Percentiles rank a stretch among this genome's conserved stretches.
Conservation (phyloP, 225 moss, liverwort and hornwort species). For the Neckera pumila region DNA sequence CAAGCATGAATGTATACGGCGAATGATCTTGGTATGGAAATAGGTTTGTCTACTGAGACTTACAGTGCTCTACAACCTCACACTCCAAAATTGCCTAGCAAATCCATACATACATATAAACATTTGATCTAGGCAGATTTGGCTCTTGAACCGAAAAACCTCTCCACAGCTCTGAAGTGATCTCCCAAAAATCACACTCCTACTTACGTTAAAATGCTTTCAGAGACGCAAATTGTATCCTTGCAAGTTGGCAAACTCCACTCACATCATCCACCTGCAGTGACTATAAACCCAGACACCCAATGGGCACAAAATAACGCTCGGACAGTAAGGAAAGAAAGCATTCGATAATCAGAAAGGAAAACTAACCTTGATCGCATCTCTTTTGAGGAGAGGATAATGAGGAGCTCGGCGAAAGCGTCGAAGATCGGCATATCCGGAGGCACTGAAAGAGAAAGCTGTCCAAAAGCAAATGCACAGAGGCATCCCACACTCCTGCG, state of each 20-base stretch:
- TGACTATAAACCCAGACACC: neutral
- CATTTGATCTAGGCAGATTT: neutral
- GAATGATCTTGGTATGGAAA: neutral
- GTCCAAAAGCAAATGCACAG: conserved; percentile 66
- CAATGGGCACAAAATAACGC: neutral
- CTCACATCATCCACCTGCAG: neutral
- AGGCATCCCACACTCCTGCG: conserved; percentile 79
- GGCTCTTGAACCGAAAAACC: neutral
- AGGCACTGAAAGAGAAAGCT: conserved; percentile 60
- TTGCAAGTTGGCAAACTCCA: neutral
- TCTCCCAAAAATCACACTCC: neutral
- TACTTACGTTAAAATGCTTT: neutral
- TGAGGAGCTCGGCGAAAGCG: conserved; percentile 80
- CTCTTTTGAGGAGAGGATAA: conserved; percentile 61
- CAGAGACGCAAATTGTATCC: neutral
- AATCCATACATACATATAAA: neutral
- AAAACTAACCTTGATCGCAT: conserved; percentile 56
- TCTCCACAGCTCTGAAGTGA: neutral
- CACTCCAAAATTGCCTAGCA: neutral
- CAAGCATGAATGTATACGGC: neutral
- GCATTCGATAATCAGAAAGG: neutral
- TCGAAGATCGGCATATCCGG: conserved; percentile 77
- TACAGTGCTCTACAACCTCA: neutral
- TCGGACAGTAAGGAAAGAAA: neutral
- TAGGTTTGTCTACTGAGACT: neutral